These are phyloP conservation scores for Saturnispora zaruensis DNA, from an alignment of 805 yeast species.

Conservation along the genomic window DNA sequence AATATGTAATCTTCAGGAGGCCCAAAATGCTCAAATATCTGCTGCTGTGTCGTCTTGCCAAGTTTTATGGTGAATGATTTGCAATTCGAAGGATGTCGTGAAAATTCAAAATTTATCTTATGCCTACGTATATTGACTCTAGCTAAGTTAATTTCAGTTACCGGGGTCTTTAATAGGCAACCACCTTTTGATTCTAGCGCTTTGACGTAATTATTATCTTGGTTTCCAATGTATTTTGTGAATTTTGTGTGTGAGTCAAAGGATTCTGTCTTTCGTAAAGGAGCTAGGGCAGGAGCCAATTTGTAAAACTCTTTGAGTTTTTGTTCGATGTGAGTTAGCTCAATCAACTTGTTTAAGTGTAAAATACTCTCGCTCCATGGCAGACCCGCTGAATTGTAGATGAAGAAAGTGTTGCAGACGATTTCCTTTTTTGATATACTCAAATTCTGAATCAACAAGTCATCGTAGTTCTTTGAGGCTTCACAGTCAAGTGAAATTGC, in stretches of 20 bases:
- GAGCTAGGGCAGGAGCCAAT: background rate
- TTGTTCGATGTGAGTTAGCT: background rate
- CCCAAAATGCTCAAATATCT: conserved; percentile 38
- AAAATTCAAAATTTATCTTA: conserved; percentile 6
- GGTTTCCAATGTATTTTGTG: background rate
- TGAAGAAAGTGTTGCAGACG: conserved; percentile 31
- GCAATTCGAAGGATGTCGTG: conserved; percentile 8
- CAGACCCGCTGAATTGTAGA: conserved; percentile 32
- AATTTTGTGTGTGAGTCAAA: background rate
- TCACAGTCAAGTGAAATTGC: conserved; percentile 1
- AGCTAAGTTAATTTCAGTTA: background rate
- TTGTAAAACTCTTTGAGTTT: background rate
- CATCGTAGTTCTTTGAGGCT: background rate
- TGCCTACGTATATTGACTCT: background rate
- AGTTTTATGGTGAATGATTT: conserved; percentile 22
- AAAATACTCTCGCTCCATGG: conserved; percentile 3
- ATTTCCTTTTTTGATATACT: conserved; percentile 27
- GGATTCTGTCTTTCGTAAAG: conserved; percentile 9
- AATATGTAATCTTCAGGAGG: conserved; percentile 47
- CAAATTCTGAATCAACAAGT: conserved; percentile 18
- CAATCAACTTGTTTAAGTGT: background rate
- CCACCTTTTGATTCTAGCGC: background rate
- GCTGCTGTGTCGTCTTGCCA: conserved; percentile 42
- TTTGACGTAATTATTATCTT: background rate
- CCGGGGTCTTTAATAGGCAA: too few relatives aligned